phyloP scores from a whole-genome alignment of 345 rosid species.

The Gossypium raimondii region DNA sequence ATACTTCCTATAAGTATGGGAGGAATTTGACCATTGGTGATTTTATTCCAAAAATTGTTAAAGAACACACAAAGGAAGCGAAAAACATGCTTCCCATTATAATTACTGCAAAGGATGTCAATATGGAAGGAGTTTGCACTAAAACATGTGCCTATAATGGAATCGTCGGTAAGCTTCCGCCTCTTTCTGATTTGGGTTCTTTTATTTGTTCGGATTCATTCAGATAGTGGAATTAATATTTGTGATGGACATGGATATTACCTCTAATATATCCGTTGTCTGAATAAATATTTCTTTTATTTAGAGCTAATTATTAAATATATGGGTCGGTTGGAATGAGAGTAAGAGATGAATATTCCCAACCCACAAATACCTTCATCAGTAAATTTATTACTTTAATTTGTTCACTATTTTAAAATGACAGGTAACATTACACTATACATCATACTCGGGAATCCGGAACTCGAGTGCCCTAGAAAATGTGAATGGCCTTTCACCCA shows the following conservation, averaged over 20 bases:
- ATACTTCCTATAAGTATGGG: conserved; percentile 39
- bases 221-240: no score
- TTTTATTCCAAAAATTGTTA: conserved; percentile 23
- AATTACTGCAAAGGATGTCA: conserved; percentile 39
- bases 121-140: conserved; percentile 42
- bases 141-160: conserved; percentile 46
- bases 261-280: no score
- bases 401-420: neutral
- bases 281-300: no score
- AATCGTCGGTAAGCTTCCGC: conserved; percentile 14
- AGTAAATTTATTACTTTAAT: no score
- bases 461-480: conserved; percentile 50
- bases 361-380: no score
- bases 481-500: conserved; percentile 68
- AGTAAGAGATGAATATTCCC: no score
- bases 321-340: no score
- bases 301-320: no score
- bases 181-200: no score
- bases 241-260: no score
- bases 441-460: conserved; percentile 57
- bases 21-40: conserved; percentile 30
- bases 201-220: no score
- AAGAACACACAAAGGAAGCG: conserved; percentile 22
- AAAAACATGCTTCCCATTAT: conserved; percentile 36
- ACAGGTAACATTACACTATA: conserved; percentile 28